Conservation (phyloP, 75 land plant genomes). For the Gnetum montanum region DNA sequence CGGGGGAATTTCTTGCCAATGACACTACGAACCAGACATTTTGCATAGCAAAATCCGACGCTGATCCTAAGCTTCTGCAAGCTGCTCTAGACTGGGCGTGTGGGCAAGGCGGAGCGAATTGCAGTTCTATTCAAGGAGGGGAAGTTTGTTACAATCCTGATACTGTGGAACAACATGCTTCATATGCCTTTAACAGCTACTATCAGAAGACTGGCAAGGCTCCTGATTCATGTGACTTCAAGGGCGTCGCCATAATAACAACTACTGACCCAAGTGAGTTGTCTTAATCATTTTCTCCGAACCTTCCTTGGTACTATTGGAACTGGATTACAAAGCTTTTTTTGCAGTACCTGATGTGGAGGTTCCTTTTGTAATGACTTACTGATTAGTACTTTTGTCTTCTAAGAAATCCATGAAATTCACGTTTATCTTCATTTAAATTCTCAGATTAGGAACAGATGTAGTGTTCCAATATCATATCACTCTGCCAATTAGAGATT, state of each 20-base stretch:
- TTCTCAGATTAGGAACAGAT: neutral
- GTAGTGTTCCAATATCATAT: neutral
- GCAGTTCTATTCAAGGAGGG: slow-evolving; percentile 81
- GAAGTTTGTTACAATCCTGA: slow-evolving; percentile 77
- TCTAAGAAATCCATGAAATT: neutral
- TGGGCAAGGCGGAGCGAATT: slow-evolving; percentile 81
- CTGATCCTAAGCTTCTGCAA: slow-evolving; percentile 59
- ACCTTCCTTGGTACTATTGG: neutral
- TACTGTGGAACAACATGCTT: slow-evolving; percentile 62
- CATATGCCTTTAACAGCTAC: slow-evolving; percentile 87
- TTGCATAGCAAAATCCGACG: slow-evolving; percentile 61
- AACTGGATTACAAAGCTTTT: neutral
- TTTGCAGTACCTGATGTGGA: neutral
- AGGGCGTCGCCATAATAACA: slow-evolving; percentile 79
- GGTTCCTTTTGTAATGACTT: neutral
- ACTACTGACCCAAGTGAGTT: slow-evolving; percentile 91
- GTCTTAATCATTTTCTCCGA: too few relatives aligned
- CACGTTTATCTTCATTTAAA: neutral
- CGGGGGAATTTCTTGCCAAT: slow-evolving; percentile 52
- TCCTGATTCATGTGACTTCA: slow-evolving; percentile 77
- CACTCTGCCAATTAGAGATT: neutral
- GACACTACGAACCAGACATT: slow-evolving; percentile 61
- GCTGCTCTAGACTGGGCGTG: slow-evolving; percentile 93
- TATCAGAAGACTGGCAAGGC: slow-evolving; percentile 60
- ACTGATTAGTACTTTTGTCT: too few relatives aligned